Conservation (phyloP, 345 rosid genomes). For the Laguncularia racemosa region DNA sequence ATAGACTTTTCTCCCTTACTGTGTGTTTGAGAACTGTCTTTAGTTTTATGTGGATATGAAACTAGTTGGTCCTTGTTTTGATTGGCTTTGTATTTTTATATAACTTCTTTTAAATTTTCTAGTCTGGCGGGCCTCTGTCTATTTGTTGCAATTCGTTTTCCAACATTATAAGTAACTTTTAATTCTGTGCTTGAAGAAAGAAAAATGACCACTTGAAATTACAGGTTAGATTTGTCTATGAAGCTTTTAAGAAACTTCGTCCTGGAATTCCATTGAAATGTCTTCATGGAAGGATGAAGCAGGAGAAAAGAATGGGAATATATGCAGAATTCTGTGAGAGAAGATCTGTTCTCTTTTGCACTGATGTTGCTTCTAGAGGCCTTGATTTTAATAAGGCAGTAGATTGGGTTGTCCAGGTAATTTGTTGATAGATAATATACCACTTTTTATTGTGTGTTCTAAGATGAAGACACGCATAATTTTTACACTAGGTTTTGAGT, state of each 20-base stretch:
- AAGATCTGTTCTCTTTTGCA: constrained; percentile 80
- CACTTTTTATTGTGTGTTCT: neutral
- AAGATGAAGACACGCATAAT: neutral
- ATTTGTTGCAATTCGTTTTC: no score
- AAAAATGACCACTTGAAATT: constrained; percentile 3
- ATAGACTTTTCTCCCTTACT: no score
- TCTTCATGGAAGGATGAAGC: constrained; percentile 97
- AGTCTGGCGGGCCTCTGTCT: no score
- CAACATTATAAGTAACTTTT: no score
- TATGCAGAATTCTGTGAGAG: constrained; percentile 75
- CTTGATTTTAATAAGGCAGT: constrained; percentile 90
- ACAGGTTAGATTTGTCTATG: constrained; percentile 89
- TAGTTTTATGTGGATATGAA: no score
- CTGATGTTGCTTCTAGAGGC: constrained; percentile 94
- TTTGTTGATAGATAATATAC: constrained; percentile 6
- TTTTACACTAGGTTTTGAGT: neutral
- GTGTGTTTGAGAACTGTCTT: no score
- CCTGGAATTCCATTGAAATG: constrained; percentile 94
- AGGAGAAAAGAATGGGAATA: constrained; percentile 70
- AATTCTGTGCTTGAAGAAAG: no score
- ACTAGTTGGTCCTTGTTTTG: no score
- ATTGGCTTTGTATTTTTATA: no score
- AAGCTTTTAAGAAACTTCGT: constrained; percentile 86
- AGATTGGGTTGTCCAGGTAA: constrained; percentile 98
- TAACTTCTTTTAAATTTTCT: no score